Evolutionary conservation across 345 rosid species (phyloP).

Genomic region (Cardamine chenopodiifolia): DNA sequence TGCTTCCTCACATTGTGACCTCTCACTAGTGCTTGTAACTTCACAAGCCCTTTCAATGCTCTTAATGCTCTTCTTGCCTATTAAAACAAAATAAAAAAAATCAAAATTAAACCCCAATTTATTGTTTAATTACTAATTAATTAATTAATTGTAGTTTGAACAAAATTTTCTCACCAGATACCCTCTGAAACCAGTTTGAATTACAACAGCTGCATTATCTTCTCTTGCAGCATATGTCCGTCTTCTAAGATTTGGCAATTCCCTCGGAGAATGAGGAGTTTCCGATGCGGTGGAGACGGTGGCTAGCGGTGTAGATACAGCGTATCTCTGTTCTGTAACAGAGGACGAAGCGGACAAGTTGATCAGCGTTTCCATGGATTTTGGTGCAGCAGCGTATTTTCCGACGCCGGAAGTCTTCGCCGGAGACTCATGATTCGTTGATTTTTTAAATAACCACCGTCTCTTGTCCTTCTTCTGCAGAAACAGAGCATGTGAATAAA

Average conservation of each 20-base stretch:
- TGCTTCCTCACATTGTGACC: conserved; percentile 88
- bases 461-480: conserved; percentile 67
- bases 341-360: conserved; percentile 2
- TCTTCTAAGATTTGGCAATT: conserved; percentile 36
- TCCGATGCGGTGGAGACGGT: too few relatives aligned
- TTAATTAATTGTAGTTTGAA: not conserved
- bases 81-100: not conserved
- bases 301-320: too few relatives aligned
- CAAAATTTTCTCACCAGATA: conserved; percentile 55
- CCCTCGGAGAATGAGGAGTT: conserved; percentile 40
- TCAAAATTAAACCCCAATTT: not conserved
- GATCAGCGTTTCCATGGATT: not conserved
- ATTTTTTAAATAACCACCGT: conserved; percentile 73
- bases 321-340: conserved; percentile 45
- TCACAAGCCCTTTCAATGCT: conserved; percentile 74
- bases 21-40: conserved; percentile 82
- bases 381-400: conserved; percentile 1
- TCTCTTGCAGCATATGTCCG: conserved; percentile 50
- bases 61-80: conserved; percentile 77
- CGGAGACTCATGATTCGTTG: conserved; percentile 52
- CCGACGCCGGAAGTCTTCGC: conserved; percentile 2
- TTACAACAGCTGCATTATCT: conserved; percentile 53
- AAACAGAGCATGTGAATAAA: not conserved
- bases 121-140: not conserved
- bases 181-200: conserved; percentile 84